Evolutionary conservation across 768 basidiomycete genomes (phyloP).

Genomic region (Collybiopsis confluens): DNA sequence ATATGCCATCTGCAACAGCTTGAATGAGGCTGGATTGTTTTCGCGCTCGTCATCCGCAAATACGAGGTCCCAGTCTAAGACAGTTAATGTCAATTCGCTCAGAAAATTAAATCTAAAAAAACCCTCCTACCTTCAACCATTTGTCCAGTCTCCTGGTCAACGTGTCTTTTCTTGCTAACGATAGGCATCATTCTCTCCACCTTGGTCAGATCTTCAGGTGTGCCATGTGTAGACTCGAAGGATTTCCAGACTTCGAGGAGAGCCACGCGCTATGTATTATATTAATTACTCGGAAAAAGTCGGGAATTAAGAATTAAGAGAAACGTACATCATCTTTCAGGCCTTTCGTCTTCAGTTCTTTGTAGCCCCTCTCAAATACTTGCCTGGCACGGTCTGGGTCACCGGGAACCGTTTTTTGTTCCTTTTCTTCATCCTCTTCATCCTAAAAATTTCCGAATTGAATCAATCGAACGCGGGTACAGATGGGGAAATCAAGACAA

Average conservation of each 20-base stretch:
- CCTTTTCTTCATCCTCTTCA: constrained; percentile 60
- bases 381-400: constrained; percentile 65
- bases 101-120: neutral
- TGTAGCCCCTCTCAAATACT: constrained; percentile 86
- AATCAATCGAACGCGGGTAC: no score
- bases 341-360: constrained; percentile 73
- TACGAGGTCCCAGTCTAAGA: constrained; percentile 86
- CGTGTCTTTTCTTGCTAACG: constrained; percentile 77
- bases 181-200: constrained; percentile 94
- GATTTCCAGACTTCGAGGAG: constrained; percentile 94
- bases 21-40: constrained; percentile 89
- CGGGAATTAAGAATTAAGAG: neutral
- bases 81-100: neutral
- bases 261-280: constrained; percentile 80
- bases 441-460: constrained; percentile 29
- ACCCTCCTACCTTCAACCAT: constrained; percentile 71
- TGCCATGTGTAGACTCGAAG: constrained; percentile 82
- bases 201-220: constrained; percentile 66
- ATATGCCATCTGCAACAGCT: constrained; percentile 93
- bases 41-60: constrained; percentile 97
- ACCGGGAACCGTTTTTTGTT: constrained; percentile 65
- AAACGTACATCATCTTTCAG: constrained; percentile 82
- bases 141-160: constrained; percentile 81
- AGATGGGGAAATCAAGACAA: no score
- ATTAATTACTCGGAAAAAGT: no score